Conservation (phyloP, 257 asterid species). For the Thymus quinquecostatus region DNA sequence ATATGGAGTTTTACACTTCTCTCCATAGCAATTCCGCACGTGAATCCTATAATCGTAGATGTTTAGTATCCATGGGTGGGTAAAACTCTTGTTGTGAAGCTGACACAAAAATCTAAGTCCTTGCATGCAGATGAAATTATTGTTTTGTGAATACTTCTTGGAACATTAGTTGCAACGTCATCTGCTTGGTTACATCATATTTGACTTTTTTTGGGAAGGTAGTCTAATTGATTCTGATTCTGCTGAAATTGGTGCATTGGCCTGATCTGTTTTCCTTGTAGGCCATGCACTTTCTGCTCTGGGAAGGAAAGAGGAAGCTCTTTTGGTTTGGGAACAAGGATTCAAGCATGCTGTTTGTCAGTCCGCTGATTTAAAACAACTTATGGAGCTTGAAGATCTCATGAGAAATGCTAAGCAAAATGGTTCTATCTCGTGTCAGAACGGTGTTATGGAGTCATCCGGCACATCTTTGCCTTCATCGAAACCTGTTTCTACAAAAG, state of each 20-base stretch:
- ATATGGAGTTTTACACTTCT: background rate
- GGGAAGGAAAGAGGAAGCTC: constrained; percentile 86
- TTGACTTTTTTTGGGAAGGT: constrained; percentile 18
- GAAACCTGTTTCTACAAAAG: constrained; percentile 50
- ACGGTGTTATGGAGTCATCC: constrained; percentile 46
- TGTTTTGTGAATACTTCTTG: constrained; percentile 25
- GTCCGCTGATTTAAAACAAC: constrained; percentile 83
- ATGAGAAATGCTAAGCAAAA: constrained; percentile 56
- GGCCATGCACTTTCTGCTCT: constrained; percentile 88
- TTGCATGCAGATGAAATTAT: constrained; percentile 23
- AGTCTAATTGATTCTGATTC: constrained; percentile 16
- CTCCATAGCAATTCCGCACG: constrained; percentile 9
- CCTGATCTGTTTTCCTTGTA: constrained; percentile 41
- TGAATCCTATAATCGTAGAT: background rate
- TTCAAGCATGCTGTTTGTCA: constrained; percentile 71
- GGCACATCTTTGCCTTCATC: constrained; percentile 39
- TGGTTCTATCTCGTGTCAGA: constrained; percentile 39
- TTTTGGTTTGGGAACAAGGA: constrained; percentile 88
- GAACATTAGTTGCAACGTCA: constrained; percentile 12
- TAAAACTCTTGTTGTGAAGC: constrained; percentile 19
- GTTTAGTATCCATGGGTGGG: background rate
- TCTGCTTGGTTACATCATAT: constrained; percentile 21
- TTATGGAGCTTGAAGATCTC: constrained; percentile 88
- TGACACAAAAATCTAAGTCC: constrained; percentile 25
- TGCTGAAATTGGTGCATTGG: constrained; percentile 31